Percentiles rank a stretch among this genome's conserved stretches.
Evolutionary conservation across 2,329 filamentous ascomycete species (phyloP).

Genomic region (Penicillium paneum): DNA sequence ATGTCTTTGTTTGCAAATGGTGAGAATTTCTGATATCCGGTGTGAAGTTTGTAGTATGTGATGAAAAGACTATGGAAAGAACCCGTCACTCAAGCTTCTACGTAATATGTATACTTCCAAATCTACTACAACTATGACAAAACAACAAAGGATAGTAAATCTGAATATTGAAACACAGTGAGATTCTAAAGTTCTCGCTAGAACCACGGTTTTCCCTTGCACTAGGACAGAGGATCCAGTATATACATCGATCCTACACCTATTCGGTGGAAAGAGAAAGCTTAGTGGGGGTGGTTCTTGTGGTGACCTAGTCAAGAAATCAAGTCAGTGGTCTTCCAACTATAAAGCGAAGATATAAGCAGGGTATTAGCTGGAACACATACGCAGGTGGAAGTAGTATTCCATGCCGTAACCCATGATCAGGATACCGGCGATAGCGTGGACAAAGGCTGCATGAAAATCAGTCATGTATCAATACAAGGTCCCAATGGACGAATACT

Average conservation of each 20-base stretch:
- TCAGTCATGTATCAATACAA: constrained; percentile 7
- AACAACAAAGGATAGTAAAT: not conserved
- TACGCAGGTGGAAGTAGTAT: constrained; percentile 99
- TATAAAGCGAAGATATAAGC: not conserved
- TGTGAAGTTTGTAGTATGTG: not conserved
- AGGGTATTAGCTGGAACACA: constrained; percentile 42
- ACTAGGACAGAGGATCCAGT: constrained; percentile 34
- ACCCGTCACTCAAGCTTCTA: not conserved
- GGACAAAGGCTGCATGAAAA: constrained; percentile 70
- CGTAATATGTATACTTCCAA: not conserved
- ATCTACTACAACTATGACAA: constrained; percentile 11
- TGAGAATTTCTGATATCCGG: not conserved
- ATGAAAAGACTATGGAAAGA: not conserved
- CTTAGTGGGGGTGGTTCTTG: constrained; percentile 99
- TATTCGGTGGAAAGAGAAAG: constrained; percentile 17
- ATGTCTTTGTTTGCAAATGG: not conserved
- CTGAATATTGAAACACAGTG: constrained; percentile 20
- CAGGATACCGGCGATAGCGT: constrained; percentile 75
- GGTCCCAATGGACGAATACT: constrained; percentile 42
- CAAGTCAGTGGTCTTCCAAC: constrained; percentile 1
- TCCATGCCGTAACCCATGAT: constrained; percentile 90
- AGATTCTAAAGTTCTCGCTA: constrained; percentile 21
- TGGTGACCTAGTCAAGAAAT: constrained; percentile 71
- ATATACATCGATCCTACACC: constrained; percentile 41
- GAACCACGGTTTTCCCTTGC: constrained; percentile 31